These are phyloP conservation scores for Podaxis rugospora DNA, from an alignment of 768 basidiomycete species.

Conservation along the genomic window DNA sequence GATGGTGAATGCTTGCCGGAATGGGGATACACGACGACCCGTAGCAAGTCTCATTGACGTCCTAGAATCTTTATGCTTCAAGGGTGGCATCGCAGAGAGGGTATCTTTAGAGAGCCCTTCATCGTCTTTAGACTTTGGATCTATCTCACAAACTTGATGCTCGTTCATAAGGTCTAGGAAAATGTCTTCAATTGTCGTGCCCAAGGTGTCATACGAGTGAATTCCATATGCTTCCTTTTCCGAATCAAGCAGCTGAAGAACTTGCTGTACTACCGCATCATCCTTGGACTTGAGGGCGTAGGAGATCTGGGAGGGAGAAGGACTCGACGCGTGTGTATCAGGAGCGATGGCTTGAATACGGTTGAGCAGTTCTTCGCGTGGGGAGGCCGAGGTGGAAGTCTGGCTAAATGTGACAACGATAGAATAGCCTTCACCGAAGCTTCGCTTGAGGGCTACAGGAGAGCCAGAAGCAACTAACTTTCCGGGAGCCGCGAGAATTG, in stretches of 20 bases:
- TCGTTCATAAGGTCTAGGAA: slow-evolving; percentile 69
- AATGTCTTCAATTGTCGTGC: slow-evolving; percentile 78
- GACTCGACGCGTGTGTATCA: slow-evolving; percentile 33
- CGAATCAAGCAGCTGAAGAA: slow-evolving; percentile 51
- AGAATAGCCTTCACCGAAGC: slow-evolving; percentile 69
- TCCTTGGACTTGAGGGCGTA: slow-evolving; percentile 66
- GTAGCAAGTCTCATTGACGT: slow-evolving; percentile 37
- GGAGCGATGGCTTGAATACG: slow-evolving; percentile 43
- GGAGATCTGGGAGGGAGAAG: slow-evolving; percentile 38
- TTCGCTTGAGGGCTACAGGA: slow-evolving; percentile 69
- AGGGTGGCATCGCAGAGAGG: slow-evolving; percentile 15
- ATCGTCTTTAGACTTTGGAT: slow-evolving; percentile 17
- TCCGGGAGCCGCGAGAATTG: slow-evolving; percentile 71
- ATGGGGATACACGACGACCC: slow-evolving; percentile 50
- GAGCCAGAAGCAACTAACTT: slow-evolving; percentile 70
- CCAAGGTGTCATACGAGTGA: slow-evolving; percentile 59
- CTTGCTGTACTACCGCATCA: slow-evolving; percentile 43
- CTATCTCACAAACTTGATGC: slow-evolving; percentile 21
- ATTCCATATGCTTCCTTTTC: slow-evolving; percentile 35
- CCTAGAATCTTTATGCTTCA: slow-evolving; percentile 15
- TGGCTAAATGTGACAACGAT: slow-evolving; percentile 50
- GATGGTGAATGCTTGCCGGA: slow-evolving; percentile 67
- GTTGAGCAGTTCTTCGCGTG: slow-evolving; percentile 30
- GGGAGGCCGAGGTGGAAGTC: slow-evolving; percentile 20
- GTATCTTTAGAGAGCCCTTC: slow-evolving; percentile 17